Percentiles rank a stretch among this genome's conserved stretches.
Conservation (phyloP, 345 rosid genomes). For the Limnanthes douglasii region DNA sequence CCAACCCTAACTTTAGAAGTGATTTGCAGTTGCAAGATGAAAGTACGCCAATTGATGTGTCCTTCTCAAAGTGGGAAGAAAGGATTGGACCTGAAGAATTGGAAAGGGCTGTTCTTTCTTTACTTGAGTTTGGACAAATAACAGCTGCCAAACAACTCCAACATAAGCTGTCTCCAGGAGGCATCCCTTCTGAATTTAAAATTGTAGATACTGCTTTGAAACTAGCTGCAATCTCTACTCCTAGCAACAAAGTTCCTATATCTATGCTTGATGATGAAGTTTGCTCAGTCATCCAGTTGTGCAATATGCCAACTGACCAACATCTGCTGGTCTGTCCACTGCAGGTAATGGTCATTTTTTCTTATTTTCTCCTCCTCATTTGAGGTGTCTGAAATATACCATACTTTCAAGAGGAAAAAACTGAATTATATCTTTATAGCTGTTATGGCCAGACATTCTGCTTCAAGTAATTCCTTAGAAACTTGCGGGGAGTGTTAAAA, state of each 20-base stretch:
- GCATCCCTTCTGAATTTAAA: slow-evolving; percentile 53
- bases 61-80: slow-evolving; percentile 93
- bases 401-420: slow-evolving; percentile 2
- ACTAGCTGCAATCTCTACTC: slow-evolving; percentile 63
- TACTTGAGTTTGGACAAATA: slow-evolving; percentile 91
- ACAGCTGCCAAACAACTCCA: slow-evolving; percentile 96
- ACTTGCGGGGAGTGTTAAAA: too few relatives aligned
- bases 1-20: slow-evolving; percentile 24
- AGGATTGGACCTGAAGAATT: slow-evolving; percentile 70
- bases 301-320: slow-evolving; percentile 23
- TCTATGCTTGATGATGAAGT: slow-evolving; percentile 50
- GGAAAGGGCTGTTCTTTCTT: slow-evolving; percentile 88
- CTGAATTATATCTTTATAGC: too few relatives aligned
- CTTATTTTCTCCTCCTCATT: slow-evolving; percentile 5
- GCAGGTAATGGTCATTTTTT: slow-evolving; percentile 36
- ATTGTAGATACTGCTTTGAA: slow-evolving; percentile 70
- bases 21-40: slow-evolving; percentile 64
- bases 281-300: slow-evolving; percentile 38
- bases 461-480: too few relatives aligned
- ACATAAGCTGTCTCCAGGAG: slow-evolving; percentile 66
- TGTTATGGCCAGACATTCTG: too few relatives aligned
- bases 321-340: slow-evolving; percentile 31
- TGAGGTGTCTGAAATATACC: background rate
- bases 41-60: slow-evolving; percentile 39
- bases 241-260: slow-evolving; percentile 26